These are phyloP conservation scores for Geranium incanum DNA, from an alignment of 441 rosid species.

Conservation along the genomic window DNA sequence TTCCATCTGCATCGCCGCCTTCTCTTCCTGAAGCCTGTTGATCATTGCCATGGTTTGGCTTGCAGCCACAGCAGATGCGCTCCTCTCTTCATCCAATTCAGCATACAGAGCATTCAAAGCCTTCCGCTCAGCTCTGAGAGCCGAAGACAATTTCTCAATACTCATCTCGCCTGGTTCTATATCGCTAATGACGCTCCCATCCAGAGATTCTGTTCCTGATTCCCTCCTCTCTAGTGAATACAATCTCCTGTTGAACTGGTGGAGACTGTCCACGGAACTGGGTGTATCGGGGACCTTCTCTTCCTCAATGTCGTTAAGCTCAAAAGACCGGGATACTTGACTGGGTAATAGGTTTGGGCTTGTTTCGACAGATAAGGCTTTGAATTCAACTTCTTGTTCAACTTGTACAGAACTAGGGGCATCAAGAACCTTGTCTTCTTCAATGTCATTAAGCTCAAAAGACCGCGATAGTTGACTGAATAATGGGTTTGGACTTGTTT, in stretches of 20 bases:
- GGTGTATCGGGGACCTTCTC: conserved; percentile 57
- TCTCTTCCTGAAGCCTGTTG: conserved; percentile 87
- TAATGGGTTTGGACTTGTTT: conserved; percentile 22
- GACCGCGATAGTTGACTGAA: conserved; percentile 19
- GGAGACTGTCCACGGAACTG: conserved; percentile 39
- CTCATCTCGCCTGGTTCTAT: conserved; percentile 41
- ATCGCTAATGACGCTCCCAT: conserved; percentile 42
- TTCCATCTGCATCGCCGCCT: conserved; percentile 97
- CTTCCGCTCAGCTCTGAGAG: conserved; percentile 55
- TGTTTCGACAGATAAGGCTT: conserved; percentile 29
- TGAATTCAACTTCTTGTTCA: conserved; percentile 39
- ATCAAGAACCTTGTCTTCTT: conserved; percentile 48
- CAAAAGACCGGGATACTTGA: conserved; percentile 24
- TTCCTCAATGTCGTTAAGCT: conserved; percentile 41
- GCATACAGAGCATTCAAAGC: conserved; percentile 50
- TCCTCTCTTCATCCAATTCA: conserved; percentile 89
- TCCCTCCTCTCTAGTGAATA: conserved; percentile 43
- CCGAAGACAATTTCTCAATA: conserved; percentile 49
- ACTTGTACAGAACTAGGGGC: conserved; percentile 15
- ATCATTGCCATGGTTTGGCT: conserved; percentile 97
- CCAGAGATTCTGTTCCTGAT: conserved; percentile 44
- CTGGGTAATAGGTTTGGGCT: conserved; percentile 19
- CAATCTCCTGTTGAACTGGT: conserved; percentile 43
- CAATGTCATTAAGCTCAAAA: conserved; percentile 36
- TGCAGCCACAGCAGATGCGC: conserved; percentile 82